Evolutionary conservation across 306 rosid genomes (phyloP), one percentile per base, ranked within the genome.

Genomic region (Ammopiptanthus mongolicus): DNA sequence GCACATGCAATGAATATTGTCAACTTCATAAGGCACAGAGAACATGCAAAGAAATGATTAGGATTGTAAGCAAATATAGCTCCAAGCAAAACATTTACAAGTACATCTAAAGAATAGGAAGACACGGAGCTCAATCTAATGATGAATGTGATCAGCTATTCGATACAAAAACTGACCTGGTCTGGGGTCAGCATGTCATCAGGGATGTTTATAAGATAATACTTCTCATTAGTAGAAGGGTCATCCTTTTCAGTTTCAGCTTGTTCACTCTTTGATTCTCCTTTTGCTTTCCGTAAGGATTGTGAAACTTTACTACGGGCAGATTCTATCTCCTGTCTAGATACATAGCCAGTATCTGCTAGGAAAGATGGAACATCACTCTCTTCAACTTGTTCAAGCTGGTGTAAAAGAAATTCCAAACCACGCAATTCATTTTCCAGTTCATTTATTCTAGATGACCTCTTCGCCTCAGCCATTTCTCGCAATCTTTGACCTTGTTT

Each of bases 381-480:
- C 36, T 90, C 97, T 63, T 81, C 84, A 74, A 95, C 97, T 70
- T 92, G 93, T 61, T 77, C 93, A 57, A 95, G 90, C 87, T 95
- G 99, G 65, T 74, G 82, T 58, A 92, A 75, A 51, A 95, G 97
- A 89, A 95, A 92, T 48, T 89, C 96, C 85, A 95, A 81, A 69
- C 96, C 99, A 57, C 76, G 87, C 52, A 85, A 81, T 76, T 92
- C 96, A 74, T 95, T 95, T 77, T 95, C 99, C 75, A 95, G 88
- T 79, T 92, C 97, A 81, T 95, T 95, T 80, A 95, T 95, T 84
- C 85, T 88, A 7, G 97, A 90, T 70, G 87, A 86, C 79, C 97
- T 87, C 86, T 92, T 95, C 1, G 99, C 99, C 89, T 90, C 99
- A 13, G 97, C 99, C 99, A 95, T 95, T 82, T 95, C 99, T 74